Percentiles rank a stretch among this genome's conserved stretches.
Conservation (phyloP, 2,329 filamentous ascomycete species). For the Aschersonia sp. region DNA sequence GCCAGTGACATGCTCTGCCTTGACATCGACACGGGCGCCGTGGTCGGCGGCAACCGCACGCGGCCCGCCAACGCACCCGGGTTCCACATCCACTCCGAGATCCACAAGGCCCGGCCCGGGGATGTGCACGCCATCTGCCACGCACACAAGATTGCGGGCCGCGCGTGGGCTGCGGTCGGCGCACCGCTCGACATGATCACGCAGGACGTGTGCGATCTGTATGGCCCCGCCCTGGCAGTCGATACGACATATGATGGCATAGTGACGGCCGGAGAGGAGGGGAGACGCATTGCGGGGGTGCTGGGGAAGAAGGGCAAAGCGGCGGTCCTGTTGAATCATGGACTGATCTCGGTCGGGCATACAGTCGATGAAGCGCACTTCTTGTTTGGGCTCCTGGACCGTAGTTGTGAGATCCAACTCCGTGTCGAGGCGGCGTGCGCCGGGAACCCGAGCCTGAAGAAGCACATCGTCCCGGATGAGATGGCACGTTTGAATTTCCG, state of each 20-base stretch:
- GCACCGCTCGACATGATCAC: constrained; percentile 55
- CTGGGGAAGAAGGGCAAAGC: constrained; percentile 41
- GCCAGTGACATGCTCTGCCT: too few species aligned
- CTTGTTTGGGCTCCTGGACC: constrained; percentile 53
- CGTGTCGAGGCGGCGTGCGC: constrained; percentile 49
- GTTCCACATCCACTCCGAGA: constrained; percentile 54
- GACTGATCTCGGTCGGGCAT: constrained; percentile 52
- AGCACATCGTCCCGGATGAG: constrained; percentile 25
- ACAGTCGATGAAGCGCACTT: constrained; percentile 66
- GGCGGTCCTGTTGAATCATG: constrained; percentile 57
- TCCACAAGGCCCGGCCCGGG: constrained; percentile 48
- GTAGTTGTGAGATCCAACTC: constrained; percentile 54
- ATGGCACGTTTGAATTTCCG: constrained; percentile 22
- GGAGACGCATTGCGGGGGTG: constrained; percentile 45
- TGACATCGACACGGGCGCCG: too few species aligned
- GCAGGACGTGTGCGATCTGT: constrained; percentile 51
- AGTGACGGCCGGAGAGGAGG: constrained; percentile 48
- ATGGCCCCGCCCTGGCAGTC: constrained; percentile 38
- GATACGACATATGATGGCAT: constrained; percentile 42
- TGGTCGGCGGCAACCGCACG: constrained; percentile 7
- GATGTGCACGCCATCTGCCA: constrained; percentile 55
- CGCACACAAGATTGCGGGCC: constrained; percentile 49
- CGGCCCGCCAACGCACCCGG: constrained; percentile 52
- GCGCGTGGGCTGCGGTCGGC: constrained; percentile 54
- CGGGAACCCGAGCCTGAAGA: constrained; percentile 22